Conservation (phyloP, 768 basidiomycete genomes). For the Xanthoconium stramineum region DNA sequence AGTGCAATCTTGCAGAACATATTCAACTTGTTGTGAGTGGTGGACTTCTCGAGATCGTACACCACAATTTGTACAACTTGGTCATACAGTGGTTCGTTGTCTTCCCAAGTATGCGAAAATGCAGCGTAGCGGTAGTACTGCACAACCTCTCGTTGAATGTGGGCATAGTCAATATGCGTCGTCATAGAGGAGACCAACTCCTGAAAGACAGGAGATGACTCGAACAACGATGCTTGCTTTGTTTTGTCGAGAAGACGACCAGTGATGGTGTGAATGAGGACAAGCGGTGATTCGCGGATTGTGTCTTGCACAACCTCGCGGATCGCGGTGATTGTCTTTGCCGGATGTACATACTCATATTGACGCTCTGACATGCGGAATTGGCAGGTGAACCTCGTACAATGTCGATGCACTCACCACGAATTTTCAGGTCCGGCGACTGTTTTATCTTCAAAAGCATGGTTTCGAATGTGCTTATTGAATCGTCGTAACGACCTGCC, state of each 20-base stretch:
- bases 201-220: slow-evolving; percentile 3
- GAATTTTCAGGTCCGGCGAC: neutral
- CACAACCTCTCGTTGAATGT: neutral
- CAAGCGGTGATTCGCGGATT: neutral
- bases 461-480: neutral
- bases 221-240: slow-evolving; percentile 3
- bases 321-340: neutral
- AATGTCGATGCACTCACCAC: too few species aligned
- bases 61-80: too few species aligned
- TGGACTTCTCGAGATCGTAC: too few species aligned
- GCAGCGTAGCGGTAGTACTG: slow-evolving; percentile 1
- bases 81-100: neutral
- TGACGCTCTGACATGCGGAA: neutral
- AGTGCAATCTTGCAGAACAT: too few species aligned
- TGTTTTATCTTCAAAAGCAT: too few species aligned
- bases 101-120: neutral
- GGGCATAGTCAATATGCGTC: too few species aligned
- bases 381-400: neutral
- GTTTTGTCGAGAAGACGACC: too few species aligned
- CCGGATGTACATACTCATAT: neutral
- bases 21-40: too few species aligned
- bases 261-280: neutral
- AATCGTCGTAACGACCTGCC: neutral
- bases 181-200: too few species aligned
- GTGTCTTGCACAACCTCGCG: neutral